Evolutionary conservation across 2,329 filamentous ascomycete species (phyloP), one percentile per base, ranked within the genome.

Genomic region (Pseudopyrenochaeta lycopersici): DNA sequence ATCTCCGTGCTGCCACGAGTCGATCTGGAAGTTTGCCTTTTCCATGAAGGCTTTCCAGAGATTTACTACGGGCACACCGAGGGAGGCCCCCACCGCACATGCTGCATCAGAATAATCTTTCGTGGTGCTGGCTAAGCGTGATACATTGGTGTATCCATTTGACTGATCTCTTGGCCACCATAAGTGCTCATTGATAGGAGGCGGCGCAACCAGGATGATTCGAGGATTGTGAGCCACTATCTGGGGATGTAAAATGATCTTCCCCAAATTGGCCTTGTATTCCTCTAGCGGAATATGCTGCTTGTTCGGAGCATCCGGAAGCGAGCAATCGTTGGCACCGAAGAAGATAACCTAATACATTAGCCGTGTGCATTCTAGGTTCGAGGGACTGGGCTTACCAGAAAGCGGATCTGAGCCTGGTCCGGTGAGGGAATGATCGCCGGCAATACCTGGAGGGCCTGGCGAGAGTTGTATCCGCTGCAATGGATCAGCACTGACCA

Each of bases 301-400:
- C 9, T 81, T 80, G 45, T 85, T 87, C 3, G 81, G 81, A 4
- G 83, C 80, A 32, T 84, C 78, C 3, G 86, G 84, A 3, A 96
- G 75, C 49, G 88, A 88, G 3, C 94, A 89, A 76, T 98, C 95
- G 72, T 99, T 98, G 64, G 95, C 91, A 15, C 95, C 95, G 55
- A 97, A 88, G 62, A 96, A 88, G 53, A 97, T 77, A 33, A 90
- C 80, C 90, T 92, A 52, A 36, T n/a, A 29, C 15, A 40, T 68
- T 36, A 66, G 54, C 46, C 31, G 40, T 39, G 18, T 32, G 33
- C 23, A 29, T 17, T 15, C 6, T 14, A 33, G 35, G 17, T 14
- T 15, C 14, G 23, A 20, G n/a, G 21, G 38, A 4, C 6, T 29
- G 29, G 21, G 35, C 54, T 20, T 69, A 90, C 89, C 60, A 94